Percentiles rank a stretch among this genome's conserved stretches.
phyloP scores from a whole-genome alignment of 2,329 filamentous ascomycete species.

The Aspergillus melleus region DNA sequence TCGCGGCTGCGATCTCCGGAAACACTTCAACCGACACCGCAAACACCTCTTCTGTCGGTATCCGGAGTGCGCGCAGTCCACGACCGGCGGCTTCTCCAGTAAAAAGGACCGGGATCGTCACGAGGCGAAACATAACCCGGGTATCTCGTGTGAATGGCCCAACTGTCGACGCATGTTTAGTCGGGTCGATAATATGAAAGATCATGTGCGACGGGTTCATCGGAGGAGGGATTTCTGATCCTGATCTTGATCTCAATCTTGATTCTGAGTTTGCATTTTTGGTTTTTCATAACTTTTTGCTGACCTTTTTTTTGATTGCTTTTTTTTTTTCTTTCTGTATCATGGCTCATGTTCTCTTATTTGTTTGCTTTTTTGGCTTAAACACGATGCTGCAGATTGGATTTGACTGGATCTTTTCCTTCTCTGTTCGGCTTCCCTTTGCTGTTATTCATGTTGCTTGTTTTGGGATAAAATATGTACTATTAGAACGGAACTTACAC shows the following conservation, averaged over 20 bases:
- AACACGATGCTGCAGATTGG: not conserved
- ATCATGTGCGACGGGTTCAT: slow-evolving; percentile 49
- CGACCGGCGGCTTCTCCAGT: slow-evolving; percentile 60
- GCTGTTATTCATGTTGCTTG: not conserved
- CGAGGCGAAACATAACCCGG: slow-evolving; percentile 63
- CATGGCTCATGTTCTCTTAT: too few species aligned
- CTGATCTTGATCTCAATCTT: too few species aligned
- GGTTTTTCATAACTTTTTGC: too few species aligned
- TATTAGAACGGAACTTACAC: not conserved
- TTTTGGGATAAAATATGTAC: not conserved
- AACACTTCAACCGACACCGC: slow-evolving; percentile 63
- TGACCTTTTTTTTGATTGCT: too few species aligned
- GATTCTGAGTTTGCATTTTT: too few species aligned
- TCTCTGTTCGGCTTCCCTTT: not conserved
- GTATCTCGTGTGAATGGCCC: slow-evolving; percentile 59
- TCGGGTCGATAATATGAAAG: slow-evolving; percentile 62
- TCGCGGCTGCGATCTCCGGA: slow-evolving; percentile 61
- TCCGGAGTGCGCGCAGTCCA: slow-evolving; percentile 58
- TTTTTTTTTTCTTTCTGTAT: too few species aligned
- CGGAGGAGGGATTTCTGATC: slow-evolving; percentile 19
- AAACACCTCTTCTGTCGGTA: slow-evolving; percentile 63
- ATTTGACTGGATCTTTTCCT: not conserved
- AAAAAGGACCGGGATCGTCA: slow-evolving; percentile 64
- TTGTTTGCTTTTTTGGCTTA: too few species aligned
- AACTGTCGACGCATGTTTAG: slow-evolving; percentile 61